Percentiles rank a stretch among this genome's conserved stretches.
phyloP scores from a whole-genome alignment of 192 early-diverging fungal genomes.

The Globomyces pollinis-pini region DNA sequence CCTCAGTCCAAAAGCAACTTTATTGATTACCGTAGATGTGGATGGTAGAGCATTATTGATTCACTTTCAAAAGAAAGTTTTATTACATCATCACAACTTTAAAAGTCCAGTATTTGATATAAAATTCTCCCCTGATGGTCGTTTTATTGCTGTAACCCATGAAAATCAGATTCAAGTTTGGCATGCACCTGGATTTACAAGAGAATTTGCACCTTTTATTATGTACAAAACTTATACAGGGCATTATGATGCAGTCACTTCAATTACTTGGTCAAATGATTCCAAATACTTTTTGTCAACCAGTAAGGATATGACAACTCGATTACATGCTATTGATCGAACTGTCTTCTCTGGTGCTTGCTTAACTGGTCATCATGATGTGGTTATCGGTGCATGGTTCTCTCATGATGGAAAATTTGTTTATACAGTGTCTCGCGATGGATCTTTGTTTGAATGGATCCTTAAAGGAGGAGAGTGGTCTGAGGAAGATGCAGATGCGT shows the following conservation, averaged over 20 bases:
- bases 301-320: constrained; percentile 78
- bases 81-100: constrained; percentile 88
- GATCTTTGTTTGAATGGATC: constrained; percentile 76
- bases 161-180: constrained; percentile 83
- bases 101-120: constrained; percentile 72
- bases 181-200: constrained; percentile 82
- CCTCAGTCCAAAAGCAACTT: constrained; percentile 75
- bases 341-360: constrained; percentile 56
- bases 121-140: constrained; percentile 88
- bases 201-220: constrained; percentile 89
- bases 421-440: constrained; percentile 84
- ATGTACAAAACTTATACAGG: constrained; percentile 72
- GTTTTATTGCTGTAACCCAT: constrained; percentile 76
- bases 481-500: constrained; percentile 46
- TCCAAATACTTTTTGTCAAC: constrained; percentile 60
- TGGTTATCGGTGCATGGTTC: constrained; percentile 81
- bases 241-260: constrained; percentile 76
- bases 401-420: constrained; percentile 57
- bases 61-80: constrained; percentile 74
- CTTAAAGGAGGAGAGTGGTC: constrained; percentile 22
- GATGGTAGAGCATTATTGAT: constrained; percentile 82
- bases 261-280: constrained; percentile 80
- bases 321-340: constrained; percentile 63
- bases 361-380: constrained; percentile 77
- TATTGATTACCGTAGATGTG: constrained; percentile 88